Evolutionary conservation across 1,139 yeast species (phyloP).

Genomic region (Candida tetrigidarum): DNA sequence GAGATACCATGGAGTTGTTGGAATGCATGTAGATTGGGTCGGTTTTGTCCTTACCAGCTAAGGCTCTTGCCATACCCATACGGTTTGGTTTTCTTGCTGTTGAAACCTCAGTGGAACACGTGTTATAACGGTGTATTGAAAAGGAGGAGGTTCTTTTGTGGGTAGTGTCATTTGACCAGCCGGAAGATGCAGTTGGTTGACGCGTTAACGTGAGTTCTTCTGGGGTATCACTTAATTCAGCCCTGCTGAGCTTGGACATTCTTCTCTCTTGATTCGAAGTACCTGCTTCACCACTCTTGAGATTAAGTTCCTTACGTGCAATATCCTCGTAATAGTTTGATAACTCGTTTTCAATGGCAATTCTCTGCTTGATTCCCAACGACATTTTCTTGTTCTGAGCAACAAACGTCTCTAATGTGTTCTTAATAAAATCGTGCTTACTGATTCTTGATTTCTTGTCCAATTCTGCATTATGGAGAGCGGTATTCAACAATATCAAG

Average conservation of each 20-base stretch:
- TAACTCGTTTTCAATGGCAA: conserved; percentile 48
- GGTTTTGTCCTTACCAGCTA: conserved; percentile 20
- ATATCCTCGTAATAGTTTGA: conserved; percentile 46
- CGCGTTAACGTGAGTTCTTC: conserved; percentile 24
- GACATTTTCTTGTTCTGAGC: conserved; percentile 39
- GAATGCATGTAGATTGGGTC: conserved; percentile 26
- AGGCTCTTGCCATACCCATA: conserved; percentile 50
- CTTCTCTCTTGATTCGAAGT: conserved; percentile 6
- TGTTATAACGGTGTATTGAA: conserved; percentile 35
- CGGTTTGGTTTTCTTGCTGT: conserved; percentile 21
- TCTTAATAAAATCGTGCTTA: conserved; percentile 56
- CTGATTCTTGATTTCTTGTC: conserved; percentile 44
- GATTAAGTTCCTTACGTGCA: conserved; percentile 40
- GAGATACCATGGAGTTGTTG: conserved; percentile 27
- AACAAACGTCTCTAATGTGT: conserved; percentile 53
- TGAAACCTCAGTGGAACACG: conserved; percentile 37
- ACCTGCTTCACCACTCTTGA: conserved; percentile 28
- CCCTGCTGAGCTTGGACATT: conserved; percentile 8
- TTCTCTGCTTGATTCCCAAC: conserved; percentile 43
- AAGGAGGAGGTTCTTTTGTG: conserved; percentile 29
- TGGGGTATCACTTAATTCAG: not conserved
- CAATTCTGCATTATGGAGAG: conserved; percentile 58
- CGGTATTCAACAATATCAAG: conserved; percentile 72
- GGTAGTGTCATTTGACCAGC: conserved; percentile 44
- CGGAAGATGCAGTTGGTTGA: conserved; percentile 38